Conservation (phyloP, 345 rosid genomes). For the Hirschfeldia incana region DNA sequence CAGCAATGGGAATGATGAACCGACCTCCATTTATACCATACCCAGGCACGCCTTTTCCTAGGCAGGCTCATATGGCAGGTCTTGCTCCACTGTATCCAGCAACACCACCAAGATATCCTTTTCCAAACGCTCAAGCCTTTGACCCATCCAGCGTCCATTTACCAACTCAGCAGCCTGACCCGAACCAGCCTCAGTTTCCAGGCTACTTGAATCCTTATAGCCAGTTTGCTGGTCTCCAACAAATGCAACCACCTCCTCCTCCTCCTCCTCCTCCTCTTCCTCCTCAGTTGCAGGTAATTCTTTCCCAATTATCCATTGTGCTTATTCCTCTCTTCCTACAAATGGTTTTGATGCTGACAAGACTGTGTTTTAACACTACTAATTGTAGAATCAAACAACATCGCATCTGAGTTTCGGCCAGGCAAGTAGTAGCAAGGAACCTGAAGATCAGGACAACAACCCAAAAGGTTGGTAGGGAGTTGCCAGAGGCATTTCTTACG, state of each 20-base stretch:
- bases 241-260: constrained; percentile 27
- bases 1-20: constrained; percentile 53
- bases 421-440: constrained; percentile 25
- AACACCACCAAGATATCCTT: neutral
- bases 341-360: neutral
- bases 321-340: neutral
- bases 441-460: neutral
- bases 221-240: constrained; percentile 24
- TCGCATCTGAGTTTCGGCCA: constrained; percentile 11
- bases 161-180: constrained; percentile 1
- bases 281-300: constrained; percentile 16
- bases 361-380: neutral
- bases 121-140: constrained; percentile 6
- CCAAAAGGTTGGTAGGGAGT: constrained; percentile 13
- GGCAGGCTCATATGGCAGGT: neutral
- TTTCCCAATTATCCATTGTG: neutral
- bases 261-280: neutral
- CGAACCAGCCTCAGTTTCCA: constrained; percentile 23
- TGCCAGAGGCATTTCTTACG: neutral
- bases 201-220: constrained; percentile 21
- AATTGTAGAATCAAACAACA: constrained; percentile 23
- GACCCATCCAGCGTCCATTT: constrained; percentile 13
- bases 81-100: neutral
- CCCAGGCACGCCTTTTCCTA: neutral
- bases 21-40: constrained; percentile 19